These are phyloP conservation scores for Komagataella kurtzmanii DNA, from an alignment of 805 yeast species.

Conservation along the genomic window DNA sequence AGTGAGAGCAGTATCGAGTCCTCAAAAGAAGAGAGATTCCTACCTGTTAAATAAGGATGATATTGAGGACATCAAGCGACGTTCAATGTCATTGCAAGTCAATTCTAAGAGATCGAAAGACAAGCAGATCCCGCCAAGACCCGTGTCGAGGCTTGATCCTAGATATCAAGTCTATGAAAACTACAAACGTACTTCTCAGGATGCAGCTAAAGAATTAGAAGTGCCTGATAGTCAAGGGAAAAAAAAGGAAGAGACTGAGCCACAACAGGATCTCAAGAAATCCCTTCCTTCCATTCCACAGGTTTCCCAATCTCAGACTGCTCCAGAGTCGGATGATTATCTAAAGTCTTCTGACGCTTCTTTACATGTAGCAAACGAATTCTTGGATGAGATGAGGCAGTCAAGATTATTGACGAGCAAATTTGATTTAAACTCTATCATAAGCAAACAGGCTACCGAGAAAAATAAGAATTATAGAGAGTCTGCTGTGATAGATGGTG, in stretches of 20 bases:
- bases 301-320: background rate
- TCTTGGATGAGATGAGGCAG: slow-evolving; percentile 28
- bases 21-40: slow-evolving; percentile 17
- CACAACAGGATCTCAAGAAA: background rate
- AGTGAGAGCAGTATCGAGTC: slow-evolving; percentile 14
- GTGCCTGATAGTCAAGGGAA: background rate
- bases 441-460: slow-evolving; percentile 8
- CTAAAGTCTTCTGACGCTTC: background rate
- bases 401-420: slow-evolving; percentile 30
- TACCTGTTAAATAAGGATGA: slow-evolving; percentile 31
- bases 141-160: slow-evolving; percentile 44
- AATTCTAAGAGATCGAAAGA: background rate
- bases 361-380: slow-evolving; percentile 22
- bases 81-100: background rate
- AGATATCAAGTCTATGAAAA: slow-evolving; percentile 37
- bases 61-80: slow-evolving; percentile 25
- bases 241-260: background rate
- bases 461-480: slow-evolving; percentile 11
- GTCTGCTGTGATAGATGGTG: slow-evolving; percentile 8
- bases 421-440: slow-evolving; percentile 11
- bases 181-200: slow-evolving; percentile 25
- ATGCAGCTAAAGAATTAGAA: slow-evolving; percentile 16
- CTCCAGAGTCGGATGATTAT: background rate
- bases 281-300: background rate
- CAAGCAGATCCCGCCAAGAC: slow-evolving; percentile 9